Base-by-base conservation (phyloP, 2,329 filamentous ascomycete genomes). In the Blumeria graminis region DNA sequence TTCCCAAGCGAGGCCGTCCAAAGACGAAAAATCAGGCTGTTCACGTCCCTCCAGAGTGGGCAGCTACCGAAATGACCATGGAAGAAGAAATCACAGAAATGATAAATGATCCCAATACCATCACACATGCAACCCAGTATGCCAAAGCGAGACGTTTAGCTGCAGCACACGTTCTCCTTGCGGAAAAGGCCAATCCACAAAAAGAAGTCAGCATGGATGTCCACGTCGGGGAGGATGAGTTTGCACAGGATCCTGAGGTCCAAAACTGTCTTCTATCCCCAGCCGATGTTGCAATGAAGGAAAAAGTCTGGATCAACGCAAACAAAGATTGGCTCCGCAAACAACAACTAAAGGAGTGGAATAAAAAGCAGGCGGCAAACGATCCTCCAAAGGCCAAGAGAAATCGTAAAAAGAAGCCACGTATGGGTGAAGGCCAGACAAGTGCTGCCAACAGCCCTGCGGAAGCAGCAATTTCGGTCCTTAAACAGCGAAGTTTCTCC, bases 281-380 rank as follows among this genome's bases (percentile, higher is more conserved):
- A 0, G 77, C 79, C 3, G 89, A 96, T 69, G 78, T 82, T 1
- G 77, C 77, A 36, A 78, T 88, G 65, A 96, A 95, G 68, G 89
- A 95, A 68, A 80, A 81, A 58, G 85, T 96, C 55, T 98, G 92
- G 92, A 81, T 94, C 46, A 89, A 90, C 58, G 82, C 89, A 66
- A 96, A 98, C 68, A 88, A 92, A 66, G 87, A 93, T 62, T 98
- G 89, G 77, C 74, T 98, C 41, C 84, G 90, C 8, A 77, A 81
- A 53, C 84, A 93, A 65, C 88, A 95, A 65, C 28, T 57, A 5
- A 57, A 57, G 28, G 48, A 54, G 45, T 82, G 93, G 57, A 78
- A 84, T 41, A 77, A 81, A 58, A 86, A 88, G 68, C 71, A 78
- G 59, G 77, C 76, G 58, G 70, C 66, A 32, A 74, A 74, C 9